Evolutionary conservation across 2,329 filamentous ascomycete genomes (phyloP).

Genomic region (Elsinoe fawcettii): DNA sequence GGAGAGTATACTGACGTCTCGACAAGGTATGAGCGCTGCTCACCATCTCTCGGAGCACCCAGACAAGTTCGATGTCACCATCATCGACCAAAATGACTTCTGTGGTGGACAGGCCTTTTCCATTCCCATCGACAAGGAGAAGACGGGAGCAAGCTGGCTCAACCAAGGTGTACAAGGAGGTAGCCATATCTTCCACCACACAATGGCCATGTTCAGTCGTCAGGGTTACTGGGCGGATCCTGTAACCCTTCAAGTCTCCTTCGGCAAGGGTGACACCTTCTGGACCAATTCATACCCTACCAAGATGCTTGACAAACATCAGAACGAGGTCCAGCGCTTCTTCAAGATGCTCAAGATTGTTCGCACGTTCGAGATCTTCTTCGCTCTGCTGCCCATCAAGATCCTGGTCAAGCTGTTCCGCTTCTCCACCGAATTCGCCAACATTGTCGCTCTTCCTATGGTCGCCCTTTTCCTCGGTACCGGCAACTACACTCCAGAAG

Average conservation of each 20-base stretch:
- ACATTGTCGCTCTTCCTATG: conserved; percentile 63
- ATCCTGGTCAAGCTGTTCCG: conserved; percentile 59
- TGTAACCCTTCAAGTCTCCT: conserved; percentile 55
- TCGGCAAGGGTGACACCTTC: conserved; percentile 55
- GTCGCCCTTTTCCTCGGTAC: conserved; percentile 67
- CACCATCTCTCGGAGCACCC: conserved; percentile 59
- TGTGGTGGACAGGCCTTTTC: conserved; percentile 56
- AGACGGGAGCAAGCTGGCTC: conserved; percentile 52
- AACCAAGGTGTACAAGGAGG: conserved; percentile 59
- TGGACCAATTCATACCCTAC: conserved; percentile 61
- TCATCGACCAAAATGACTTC: conserved; percentile 52
- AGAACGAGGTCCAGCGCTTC: conserved; percentile 49
- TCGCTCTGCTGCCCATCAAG: conserved; percentile 55
- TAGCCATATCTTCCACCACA: conserved; percentile 59
- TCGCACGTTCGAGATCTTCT: conserved; percentile 52
- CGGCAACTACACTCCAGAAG: conserved; percentile 65
- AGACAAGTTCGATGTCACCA: conserved; percentile 56
- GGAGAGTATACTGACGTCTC: background rate
- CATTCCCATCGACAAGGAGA: conserved; percentile 47
- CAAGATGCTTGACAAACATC: conserved; percentile 48
- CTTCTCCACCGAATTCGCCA: conserved; percentile 62
- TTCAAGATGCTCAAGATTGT: conserved; percentile 49
- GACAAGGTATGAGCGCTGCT: conserved; percentile 53
- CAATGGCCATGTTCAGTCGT: conserved; percentile 55
- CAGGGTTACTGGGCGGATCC: conserved; percentile 50